Percentiles rank a stretch among this genome's conserved stretches.
Conservation (phyloP, 2,329 filamentous ascomycete genomes). For the Trichophaea hybrida region DNA sequence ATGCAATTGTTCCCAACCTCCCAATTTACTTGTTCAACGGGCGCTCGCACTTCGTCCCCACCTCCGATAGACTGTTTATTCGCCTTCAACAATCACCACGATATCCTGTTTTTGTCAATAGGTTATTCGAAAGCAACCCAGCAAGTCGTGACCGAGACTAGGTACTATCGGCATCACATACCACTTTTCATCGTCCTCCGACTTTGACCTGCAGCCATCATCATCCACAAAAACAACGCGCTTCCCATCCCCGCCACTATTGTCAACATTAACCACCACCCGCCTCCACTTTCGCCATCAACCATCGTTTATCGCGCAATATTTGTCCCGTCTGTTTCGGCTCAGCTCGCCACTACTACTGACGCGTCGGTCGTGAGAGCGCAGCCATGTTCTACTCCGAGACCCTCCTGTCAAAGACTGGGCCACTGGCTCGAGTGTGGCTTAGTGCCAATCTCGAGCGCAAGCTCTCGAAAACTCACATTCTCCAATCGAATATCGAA, state of each 20-base stretch:
- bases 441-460: slow-evolving; percentile 94
- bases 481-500: slow-evolving; percentile 84
- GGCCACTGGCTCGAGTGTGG: slow-evolving; percentile 94
- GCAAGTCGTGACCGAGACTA: too few relatives aligned
- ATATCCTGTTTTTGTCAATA: too few relatives aligned
- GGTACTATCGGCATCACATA: neutral
- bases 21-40: too few relatives aligned
- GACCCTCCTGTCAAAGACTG: slow-evolving; percentile 87
- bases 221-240: slow-evolving; percentile 7
- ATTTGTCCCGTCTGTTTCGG: neutral
- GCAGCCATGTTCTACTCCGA: slow-evolving; percentile 86
- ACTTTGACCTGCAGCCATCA: slow-evolving; percentile 2
- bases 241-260: slow-evolving; percentile 1
- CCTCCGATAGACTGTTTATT: too few relatives aligned
- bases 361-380: slow-evolving; percentile 1
- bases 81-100: too few relatives aligned
- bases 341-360: neutral
- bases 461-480: slow-evolving; percentile 94
- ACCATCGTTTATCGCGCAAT: slow-evolving; percentile 7
- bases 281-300: neutral
- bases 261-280: slow-evolving; percentile 11
- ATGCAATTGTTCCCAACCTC: too few relatives aligned
- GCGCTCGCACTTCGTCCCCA: too few relatives aligned
- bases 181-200: neutral
- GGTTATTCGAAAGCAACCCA: too few relatives aligned